Conservation (phyloP, 2,329 filamentous ascomycete species). For the Sclerotinia glacialis region DNA sequence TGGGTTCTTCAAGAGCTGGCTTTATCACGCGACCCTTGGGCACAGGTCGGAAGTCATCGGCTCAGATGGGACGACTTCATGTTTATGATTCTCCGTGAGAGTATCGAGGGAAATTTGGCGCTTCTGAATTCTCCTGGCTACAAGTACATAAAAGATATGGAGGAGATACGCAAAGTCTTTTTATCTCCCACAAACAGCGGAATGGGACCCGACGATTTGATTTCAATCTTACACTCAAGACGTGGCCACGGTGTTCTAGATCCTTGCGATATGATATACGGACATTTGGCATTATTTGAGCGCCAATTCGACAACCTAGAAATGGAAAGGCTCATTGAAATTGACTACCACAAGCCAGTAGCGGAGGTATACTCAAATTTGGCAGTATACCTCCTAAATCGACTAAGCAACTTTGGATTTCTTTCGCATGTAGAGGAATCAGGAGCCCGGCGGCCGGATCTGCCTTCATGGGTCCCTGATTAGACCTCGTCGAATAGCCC, state of each 20-base stretch:
- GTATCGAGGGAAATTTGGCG: no score
- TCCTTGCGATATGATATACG: background rate
- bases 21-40: background rate
- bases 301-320: rapidly evolving
- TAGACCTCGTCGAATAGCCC: background rate
- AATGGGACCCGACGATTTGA: no score
- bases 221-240: background rate
- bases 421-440: background rate
- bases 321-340: background rate
- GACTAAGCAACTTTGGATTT: background rate
- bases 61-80: background rate
- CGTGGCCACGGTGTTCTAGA: background rate
- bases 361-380: background rate
- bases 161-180: background rate
- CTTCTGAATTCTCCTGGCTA: no score
- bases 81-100: background rate
- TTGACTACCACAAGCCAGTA: background rate
- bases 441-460: background rate
- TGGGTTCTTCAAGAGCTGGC: background rate
- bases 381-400: background rate
- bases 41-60: background rate
- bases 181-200: background rate
- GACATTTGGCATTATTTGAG: background rate
- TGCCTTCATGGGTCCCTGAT: background rate
- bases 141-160: rapidly evolving